Evolutionary conservation across 352 stramenopile species (phyloP), one percentile per base, ranked within the genome.

Genomic region (Phytophthora hibernalis): DNA sequence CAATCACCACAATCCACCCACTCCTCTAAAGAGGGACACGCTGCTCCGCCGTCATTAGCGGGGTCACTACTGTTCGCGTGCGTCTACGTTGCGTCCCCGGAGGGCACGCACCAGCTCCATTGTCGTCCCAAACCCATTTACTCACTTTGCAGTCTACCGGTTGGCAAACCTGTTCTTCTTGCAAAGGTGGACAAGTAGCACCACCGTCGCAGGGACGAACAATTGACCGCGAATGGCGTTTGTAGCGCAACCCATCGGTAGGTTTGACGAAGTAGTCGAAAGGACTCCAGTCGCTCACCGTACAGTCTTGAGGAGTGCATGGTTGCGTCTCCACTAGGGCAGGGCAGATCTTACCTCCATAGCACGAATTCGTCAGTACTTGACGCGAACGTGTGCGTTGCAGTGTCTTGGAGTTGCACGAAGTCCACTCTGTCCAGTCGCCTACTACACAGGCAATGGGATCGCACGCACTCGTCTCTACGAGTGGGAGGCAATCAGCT

Each of bases 101-200:
- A 50, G 65, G 31, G 58, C 74, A 48, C 16, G 69, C 70, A 3
- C 72, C 65, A 11, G 70, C 55, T 51, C 84, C 69, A 18, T 76
- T 87, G 1, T 62, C 65, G 9, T 63, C 77, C 81, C 79, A 93
- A 1, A 52, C 33, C 82, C 82, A 93, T 10, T 72, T 61, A 26
- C 69, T 80, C 33, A 91, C 79, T 37, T 82, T 66, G 26, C 85
- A 93, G 59, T 80, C 67, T 21, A 90, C 73, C 1, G 83, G 79
- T 52, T 79, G 76, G 62, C 81, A 91, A 26, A 70, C 68, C 33
- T 83, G 55, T 16, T 80, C 76, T 15, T 93, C 77, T 7, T 73
- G 65, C 18, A 93, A 59, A 9, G 71, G 54, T 0, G 79, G 79
- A 53, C 84, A 93, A 1, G 30, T 45, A 0, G 54, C 64, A 9